These are phyloP conservation scores for Musa beccarii DNA, from an alignment of 176 grass and related monocot species.

Conservation along the genomic window DNA sequence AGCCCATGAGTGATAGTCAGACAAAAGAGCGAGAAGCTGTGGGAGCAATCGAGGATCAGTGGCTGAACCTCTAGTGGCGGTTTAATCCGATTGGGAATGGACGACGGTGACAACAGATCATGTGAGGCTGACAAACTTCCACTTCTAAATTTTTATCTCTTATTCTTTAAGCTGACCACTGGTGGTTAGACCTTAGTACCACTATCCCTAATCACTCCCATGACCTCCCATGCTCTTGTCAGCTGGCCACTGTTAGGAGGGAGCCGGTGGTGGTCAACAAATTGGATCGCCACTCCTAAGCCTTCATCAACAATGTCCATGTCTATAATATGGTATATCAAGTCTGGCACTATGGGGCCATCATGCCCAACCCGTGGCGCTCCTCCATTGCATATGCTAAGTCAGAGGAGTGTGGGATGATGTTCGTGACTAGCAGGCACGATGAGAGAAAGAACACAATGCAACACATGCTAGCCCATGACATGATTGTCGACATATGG, in stretches of 20 bases:
- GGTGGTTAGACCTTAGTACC: slow-evolving; percentile 35
- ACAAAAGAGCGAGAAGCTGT: too few relatives aligned
- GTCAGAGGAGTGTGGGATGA: slow-evolving; percentile 5
- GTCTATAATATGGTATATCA: slow-evolving; percentile 49
- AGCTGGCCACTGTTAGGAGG: slow-evolving; percentile 31
- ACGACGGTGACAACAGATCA: too few relatives aligned
- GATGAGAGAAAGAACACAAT: slow-evolving; percentile 81
- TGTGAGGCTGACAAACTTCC: too few relatives aligned
- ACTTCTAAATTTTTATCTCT: not conserved
- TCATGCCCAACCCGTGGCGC: slow-evolving; percentile 43
- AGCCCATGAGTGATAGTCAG: too few relatives aligned
- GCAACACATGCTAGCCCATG: slow-evolving; percentile 51
- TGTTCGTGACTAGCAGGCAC: slow-evolving; percentile 70
- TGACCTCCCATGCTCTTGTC: slow-evolving; percentile 71
- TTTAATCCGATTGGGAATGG: too few relatives aligned
- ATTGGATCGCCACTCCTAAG: slow-evolving; percentile 64
- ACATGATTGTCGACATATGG: slow-evolving; percentile 46
- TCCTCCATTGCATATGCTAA: slow-evolving; percentile 63
- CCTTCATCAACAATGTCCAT: slow-evolving; percentile 47
- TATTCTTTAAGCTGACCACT: slow-evolving; percentile 32
- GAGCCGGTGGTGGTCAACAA: slow-evolving; percentile 56
- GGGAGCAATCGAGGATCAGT: too few relatives aligned
- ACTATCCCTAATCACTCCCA: slow-evolving; percentile 9
- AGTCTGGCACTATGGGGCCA: slow-evolving; percentile 31
- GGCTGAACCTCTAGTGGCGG: too few relatives aligned